Evolutionary conservation across 805 yeast genomes (phyloP).

Genomic region (Monosporozyma aerobia): DNA sequence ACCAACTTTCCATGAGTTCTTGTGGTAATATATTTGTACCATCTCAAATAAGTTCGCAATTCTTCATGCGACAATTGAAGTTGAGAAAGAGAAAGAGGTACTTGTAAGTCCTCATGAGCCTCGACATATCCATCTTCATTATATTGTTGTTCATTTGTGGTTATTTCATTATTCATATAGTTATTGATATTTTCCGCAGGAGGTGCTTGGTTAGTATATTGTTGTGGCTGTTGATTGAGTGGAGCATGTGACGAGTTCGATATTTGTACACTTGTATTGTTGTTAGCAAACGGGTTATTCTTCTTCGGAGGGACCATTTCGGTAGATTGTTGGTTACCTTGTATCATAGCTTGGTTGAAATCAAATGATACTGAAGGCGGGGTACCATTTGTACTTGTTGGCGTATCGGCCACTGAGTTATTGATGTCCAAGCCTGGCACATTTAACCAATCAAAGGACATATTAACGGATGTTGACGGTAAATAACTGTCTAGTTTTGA

Average conservation of each 20-base stretch:
- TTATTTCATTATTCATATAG: neutral
- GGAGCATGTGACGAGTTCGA: neutral
- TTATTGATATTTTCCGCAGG: neutral
- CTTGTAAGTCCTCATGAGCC: slow-evolving; percentile 32
- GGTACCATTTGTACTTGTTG: slow-evolving; percentile 2
- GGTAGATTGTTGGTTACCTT: neutral
- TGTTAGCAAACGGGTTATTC: slow-evolving; percentile 1
- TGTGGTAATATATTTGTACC: slow-evolving; percentile 82
- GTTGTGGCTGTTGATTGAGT: neutral
- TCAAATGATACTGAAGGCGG: slow-evolving; percentile 50
- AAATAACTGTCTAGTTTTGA: neutral
- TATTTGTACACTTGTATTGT: neutral
- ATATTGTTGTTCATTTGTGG: neutral
- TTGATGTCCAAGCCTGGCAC: slow-evolving; percentile 31
- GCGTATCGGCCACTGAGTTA: slow-evolving; percentile 13
- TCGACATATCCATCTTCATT: slow-evolving; percentile 13
- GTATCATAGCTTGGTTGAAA: slow-evolving; percentile 9
- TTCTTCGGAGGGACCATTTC: neutral
- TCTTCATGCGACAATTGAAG: slow-evolving; percentile 70
- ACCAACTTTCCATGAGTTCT: slow-evolving; percentile 62
- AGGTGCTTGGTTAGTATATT: neutral
- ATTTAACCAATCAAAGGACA: slow-evolving; percentile 48
- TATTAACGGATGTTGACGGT: slow-evolving; percentile 8
- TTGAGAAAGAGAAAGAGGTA: slow-evolving; percentile 57
- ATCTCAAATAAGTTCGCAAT: slow-evolving; percentile 74